Evolutionary conservation across 2,329 filamentous ascomycete genomes (phyloP).

Genomic region (Purpureocillium takamizusanense): DNA sequence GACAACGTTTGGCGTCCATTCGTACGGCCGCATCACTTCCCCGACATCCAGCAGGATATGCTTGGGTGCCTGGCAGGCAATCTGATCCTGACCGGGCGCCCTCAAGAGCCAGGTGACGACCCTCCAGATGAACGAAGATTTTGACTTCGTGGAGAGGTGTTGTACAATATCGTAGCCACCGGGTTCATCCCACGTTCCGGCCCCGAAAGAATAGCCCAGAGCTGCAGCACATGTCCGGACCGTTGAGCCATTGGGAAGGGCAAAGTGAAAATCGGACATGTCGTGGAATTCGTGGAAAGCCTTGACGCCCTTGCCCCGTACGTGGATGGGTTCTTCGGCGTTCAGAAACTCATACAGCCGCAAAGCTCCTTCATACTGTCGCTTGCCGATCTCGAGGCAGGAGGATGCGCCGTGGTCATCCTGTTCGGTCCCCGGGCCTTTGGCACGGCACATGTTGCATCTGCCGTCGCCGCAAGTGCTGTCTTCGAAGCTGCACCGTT

Average conservation of each 20-base stretch:
- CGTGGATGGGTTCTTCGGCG: slow-evolving; percentile 39
- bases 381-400: slow-evolving; percentile 65
- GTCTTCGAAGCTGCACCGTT: slow-evolving; percentile 66
- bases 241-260: slow-evolving; percentile 59
- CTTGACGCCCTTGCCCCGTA: slow-evolving; percentile 58
- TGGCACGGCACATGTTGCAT: slow-evolving; percentile 59
- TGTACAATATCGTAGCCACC: slow-evolving; percentile 88
- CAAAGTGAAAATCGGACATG: slow-evolving; percentile 65
- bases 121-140: slow-evolving; percentile 68
- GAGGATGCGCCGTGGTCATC: slow-evolving; percentile 64
- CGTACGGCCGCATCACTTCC: slow-evolving; percentile 66
- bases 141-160: slow-evolving; percentile 60
- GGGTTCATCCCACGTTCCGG: slow-evolving; percentile 81
- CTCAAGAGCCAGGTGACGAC: slow-evolving; percentile 63
- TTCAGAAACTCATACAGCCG: slow-evolving; percentile 41
- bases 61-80: slow-evolving; percentile 70
- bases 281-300: slow-evolving; percentile 77
- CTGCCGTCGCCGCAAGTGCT: slow-evolving; percentile 68
- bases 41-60: slow-evolving; percentile 83
- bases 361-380: slow-evolving; percentile 53
- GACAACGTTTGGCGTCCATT: slow-evolving; percentile 86
- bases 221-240: slow-evolving; percentile 76
- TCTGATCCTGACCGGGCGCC: slow-evolving; percentile 58
- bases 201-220: slow-evolving; percentile 82
- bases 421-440: slow-evolving; percentile 57